These are phyloP conservation scores for Hysterangium stoloniferum DNA, from an alignment of 768 basidiomycete species.

Conservation along the genomic window DNA sequence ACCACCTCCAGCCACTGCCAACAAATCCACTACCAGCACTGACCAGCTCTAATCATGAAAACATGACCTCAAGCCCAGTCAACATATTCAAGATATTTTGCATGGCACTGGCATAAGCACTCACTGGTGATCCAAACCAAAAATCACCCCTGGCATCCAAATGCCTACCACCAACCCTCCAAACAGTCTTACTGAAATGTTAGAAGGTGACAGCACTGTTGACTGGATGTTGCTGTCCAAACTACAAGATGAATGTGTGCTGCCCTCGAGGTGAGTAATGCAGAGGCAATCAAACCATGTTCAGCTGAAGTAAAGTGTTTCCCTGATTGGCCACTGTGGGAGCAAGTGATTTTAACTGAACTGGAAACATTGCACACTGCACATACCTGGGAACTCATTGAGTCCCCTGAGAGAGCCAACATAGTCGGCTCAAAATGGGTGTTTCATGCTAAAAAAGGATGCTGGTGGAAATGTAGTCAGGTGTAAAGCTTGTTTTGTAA, in stretches of 20 bases:
- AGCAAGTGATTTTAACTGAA: conserved; percentile 21
- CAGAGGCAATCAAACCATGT: no score
- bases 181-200: no score
- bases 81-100: no score
- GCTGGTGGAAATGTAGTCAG: no score
- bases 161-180: no score
- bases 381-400: no score
- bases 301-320: conserved; percentile 15
- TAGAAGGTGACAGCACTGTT: not conserved
- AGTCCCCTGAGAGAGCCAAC: conserved; percentile 23
- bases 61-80: not conserved
- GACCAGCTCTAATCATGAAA: not conserved
- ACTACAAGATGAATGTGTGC: not conserved
- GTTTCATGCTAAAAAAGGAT: no score
- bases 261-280: no score
- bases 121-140: not conserved
- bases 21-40: no score
- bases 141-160: no score
- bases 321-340: conserved; percentile 15
- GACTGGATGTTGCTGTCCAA: not conserved
- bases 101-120: not conserved
- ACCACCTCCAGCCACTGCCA: not conserved
- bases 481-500: no score
- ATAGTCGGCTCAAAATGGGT: no score
- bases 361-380: conserved; percentile 16